Evolutionary conservation across 306 rosid genomes (phyloP), one percentile per base, ranked within the genome.

Genomic region (Castanea sativa): DNA sequence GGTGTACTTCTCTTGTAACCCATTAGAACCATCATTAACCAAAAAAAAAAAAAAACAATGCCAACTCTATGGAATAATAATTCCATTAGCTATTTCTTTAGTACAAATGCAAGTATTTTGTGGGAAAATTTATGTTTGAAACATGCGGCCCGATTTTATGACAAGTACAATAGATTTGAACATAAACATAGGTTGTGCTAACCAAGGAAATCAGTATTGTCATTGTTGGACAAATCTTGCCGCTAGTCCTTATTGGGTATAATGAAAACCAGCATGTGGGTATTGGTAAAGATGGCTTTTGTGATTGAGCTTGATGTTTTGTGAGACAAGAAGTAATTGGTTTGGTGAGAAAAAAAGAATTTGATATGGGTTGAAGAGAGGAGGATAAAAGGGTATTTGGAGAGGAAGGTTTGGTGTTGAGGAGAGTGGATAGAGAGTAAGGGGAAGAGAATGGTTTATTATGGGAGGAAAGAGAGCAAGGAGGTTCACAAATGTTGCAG

Each of bases 181-280:
- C 16, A 10, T 1, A 20, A 58, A 58, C 3, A 1, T 25, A 58
- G 7, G 4, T 58, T 29, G 53, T 23, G 63, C 83, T 41, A 38
- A 79, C 86, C 83, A 10, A 83, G 70, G 16, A 83, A 79, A 83
- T 83, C 86, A 79, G 81, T 80, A 60, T 64, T 75, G 63, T 75
- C 75, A 11, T 41, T 41, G 45, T 41, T 41, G 45, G 45, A 41
- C 45, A 41, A 41, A 41, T 41, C 45, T 41, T 35, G 99, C 96
- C 4, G 99, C 97, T 33, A 95, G 77, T 20, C 99, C 97, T 70
- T 92, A 89, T 64, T 90, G 97, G 64, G 97, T 90, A 76, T 82
- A 86, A 81, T 35, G 80, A 74, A 14, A 92, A 25, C 92, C 91
- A 94, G 78, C 55, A 81, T 51, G 88, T 75, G 63, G 86, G 87